Conservation (phyloP, 192 early-diverging fungal species). For the Lunasporangiospora selenospora region DNA sequence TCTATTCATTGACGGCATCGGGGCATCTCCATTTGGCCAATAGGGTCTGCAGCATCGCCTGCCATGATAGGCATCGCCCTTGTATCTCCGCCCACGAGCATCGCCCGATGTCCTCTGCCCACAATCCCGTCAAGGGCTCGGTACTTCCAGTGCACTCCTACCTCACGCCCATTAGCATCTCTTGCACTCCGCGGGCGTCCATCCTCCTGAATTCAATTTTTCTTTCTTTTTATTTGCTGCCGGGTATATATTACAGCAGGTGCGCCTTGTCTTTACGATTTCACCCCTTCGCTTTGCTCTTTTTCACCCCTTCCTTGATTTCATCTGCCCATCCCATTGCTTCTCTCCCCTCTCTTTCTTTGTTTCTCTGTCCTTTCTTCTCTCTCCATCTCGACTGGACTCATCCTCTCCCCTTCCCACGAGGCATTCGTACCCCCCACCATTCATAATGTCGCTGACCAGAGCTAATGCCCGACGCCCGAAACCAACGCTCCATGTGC, state of each 20-base stretch:
- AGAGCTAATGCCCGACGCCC: constrained; percentile 31
- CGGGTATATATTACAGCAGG: too few species aligned
- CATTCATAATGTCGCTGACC: constrained; percentile 26
- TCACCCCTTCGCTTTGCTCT: background rate
- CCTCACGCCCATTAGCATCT: too few species aligned
- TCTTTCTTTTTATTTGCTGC: background rate
- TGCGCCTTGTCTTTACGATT: background rate
- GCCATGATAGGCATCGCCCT: too few species aligned
- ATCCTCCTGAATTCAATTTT: background rate
- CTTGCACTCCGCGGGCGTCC: too few species aligned
- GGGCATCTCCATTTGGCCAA: too few species aligned
- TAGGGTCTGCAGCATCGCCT: too few species aligned
- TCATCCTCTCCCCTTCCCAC: background rate
- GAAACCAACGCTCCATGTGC: constrained; percentile 33
- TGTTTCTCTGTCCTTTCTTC: background rate
- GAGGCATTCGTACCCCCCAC: background rate
- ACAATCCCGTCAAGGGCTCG: too few species aligned
- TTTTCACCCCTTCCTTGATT: background rate
- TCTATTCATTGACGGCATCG: too few species aligned
- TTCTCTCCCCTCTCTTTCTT: background rate
- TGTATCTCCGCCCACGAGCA: too few species aligned
- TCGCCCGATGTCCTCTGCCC: too few species aligned
- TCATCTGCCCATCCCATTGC: too few species aligned
- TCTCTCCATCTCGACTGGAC: background rate
- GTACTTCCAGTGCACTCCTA: too few species aligned